Evolutionary conservation across 306 rosid species (phyloP).

Genomic region (Cucurbita moschata): DNA sequence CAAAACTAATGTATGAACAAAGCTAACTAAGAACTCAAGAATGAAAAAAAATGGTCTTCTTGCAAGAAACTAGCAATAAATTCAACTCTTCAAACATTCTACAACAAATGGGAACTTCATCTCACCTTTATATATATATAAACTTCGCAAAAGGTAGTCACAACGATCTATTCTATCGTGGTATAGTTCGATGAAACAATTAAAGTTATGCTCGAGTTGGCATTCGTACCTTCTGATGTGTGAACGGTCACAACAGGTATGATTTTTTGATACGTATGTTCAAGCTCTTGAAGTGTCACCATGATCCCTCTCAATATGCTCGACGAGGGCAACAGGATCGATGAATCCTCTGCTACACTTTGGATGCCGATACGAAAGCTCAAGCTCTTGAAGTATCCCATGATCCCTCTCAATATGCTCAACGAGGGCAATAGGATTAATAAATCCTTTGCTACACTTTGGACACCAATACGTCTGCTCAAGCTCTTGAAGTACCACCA

Average conservation of each 20-base stretch:
- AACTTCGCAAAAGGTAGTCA: not conserved
- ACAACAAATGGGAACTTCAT: not conserved
- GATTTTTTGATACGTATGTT: not conserved
- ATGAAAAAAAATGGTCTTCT: not conserved
- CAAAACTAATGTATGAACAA: not conserved
- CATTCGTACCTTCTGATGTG: not conserved
- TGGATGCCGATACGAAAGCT: conserved; percentile 19
- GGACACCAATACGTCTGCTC: too few relatives aligned
- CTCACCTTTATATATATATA: not conserved
- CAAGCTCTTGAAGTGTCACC: conserved; percentile 44
- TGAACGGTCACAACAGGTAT: not conserved
- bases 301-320: conserved; percentile 77
- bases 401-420: too few relatives aligned
- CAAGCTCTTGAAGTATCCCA: too few relatives aligned
- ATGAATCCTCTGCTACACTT: conserved; percentile 66
- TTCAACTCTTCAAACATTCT: not conserved
- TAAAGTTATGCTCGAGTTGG: not conserved
- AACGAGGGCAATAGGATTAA: too few relatives aligned
- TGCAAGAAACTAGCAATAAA: not conserved
- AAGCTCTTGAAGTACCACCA: too few relatives aligned
- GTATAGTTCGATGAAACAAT: not conserved
- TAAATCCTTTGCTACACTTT: too few relatives aligned
- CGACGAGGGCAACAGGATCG: conserved; percentile 53
- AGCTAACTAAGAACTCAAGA: not conserved
- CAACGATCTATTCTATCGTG: not conserved